phyloP scores from a whole-genome alignment of 169 alveolate species.

The Eimeria necatrix region DNA sequence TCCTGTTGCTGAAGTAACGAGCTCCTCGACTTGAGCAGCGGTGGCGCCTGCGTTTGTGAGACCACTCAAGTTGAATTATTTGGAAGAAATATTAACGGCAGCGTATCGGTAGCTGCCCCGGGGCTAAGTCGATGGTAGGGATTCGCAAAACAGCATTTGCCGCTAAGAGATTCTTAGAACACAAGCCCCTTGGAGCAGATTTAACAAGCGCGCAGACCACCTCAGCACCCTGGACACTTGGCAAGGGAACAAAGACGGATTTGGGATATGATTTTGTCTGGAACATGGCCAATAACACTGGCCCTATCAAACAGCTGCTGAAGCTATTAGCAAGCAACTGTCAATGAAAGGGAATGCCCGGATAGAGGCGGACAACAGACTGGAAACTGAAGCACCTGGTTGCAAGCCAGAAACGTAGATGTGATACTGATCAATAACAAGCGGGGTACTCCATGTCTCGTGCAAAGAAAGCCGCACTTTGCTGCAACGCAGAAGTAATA shows the following conservation, averaged over 20 bases:
- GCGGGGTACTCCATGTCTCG: conserved; percentile 57
- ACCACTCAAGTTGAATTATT: too few species aligned
- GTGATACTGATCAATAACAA: conserved; percentile 56
- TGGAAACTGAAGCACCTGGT: neutral
- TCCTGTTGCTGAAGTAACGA: conserved; percentile 40
- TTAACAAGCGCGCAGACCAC: too few species aligned
- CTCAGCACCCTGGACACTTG: neutral
- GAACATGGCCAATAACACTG: neutral
- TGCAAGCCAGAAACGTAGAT: conserved; percentile 58
- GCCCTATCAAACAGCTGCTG: neutral
- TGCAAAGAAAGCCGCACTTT: conserved; percentile 62
- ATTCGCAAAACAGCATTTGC: too few species aligned
- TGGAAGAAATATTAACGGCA: too few species aligned
- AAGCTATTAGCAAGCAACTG: neutral
- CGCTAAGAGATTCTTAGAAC: too few species aligned
- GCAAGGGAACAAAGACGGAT: neutral
- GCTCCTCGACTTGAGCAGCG: conserved; percentile 30
- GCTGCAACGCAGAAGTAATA: conserved; percentile 3
- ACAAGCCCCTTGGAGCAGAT: too few species aligned
- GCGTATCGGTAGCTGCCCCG: too few species aligned
- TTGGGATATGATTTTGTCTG: neutral
- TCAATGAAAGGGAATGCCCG: neutral
- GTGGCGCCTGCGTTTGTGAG: conserved; percentile 38
- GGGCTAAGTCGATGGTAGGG: too few species aligned
- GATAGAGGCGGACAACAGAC: neutral